Percentiles rank a stretch among this genome's conserved stretches.
Conservation (phyloP, 306 rosid genomes). For the Hippophae rhamnoides region DNA sequence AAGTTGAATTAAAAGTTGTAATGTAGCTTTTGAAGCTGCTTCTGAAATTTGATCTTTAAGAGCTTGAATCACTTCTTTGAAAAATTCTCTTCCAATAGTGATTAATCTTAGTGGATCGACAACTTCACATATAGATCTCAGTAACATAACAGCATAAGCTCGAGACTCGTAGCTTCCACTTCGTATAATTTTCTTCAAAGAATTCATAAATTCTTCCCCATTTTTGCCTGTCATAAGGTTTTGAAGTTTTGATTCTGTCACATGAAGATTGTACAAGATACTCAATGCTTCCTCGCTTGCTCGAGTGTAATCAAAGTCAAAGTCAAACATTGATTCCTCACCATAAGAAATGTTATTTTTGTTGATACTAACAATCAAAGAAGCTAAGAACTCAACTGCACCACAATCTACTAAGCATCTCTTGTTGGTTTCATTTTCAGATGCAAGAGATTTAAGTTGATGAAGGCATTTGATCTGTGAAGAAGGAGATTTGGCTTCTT, state of each 20-base stretch:
- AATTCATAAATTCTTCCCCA: conserved; percentile 28
- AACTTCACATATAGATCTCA: conserved; percentile 46
- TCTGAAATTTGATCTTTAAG: conserved; percentile 47
- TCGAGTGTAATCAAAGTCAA: not conserved
- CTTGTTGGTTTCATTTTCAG: conserved; percentile 48
- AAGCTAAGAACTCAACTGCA: conserved; percentile 45
- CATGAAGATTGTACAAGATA: conserved; percentile 34
- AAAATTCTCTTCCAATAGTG: conserved; percentile 26
- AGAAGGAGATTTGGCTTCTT: conserved; percentile 32
- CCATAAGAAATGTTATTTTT: not conserved
- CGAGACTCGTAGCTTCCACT: conserved; percentile 54
- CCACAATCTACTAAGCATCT: conserved; percentile 54
- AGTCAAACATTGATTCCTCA: not conserved
- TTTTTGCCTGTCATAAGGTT: conserved; percentile 14
- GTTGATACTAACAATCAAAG: conserved; percentile 17
- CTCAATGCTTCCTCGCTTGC: conserved; percentile 47
- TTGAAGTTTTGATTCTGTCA: conserved; percentile 35
- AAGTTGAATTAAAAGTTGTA: conserved; percentile 32
- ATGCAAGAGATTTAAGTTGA: conserved; percentile 44
- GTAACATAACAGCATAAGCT: conserved; percentile 42
- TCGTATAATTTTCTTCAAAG: conserved; percentile 36
- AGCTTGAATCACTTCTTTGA: conserved; percentile 33
- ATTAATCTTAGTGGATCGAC: conserved; percentile 20
- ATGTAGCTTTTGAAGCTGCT: conserved; percentile 43
- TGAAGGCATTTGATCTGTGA: conserved; percentile 27